Evolutionary conservation across 257 asterid genomes (phyloP).

Genomic region (Solanum boliviense): DNA sequence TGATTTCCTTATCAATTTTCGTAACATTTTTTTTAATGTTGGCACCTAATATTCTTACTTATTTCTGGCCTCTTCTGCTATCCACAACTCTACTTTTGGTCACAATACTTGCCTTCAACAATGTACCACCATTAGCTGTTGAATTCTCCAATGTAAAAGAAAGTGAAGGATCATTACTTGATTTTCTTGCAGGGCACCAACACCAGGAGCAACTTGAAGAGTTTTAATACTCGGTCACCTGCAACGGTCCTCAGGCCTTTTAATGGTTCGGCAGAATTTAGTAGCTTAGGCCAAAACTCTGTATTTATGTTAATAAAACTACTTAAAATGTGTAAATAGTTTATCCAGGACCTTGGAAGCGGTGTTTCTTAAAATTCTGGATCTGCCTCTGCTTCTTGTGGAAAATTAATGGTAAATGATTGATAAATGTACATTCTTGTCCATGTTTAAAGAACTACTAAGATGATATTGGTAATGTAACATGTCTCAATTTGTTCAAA

Average conservation of each 20-base stretch:
- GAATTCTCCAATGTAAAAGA: constrained; percentile 11
- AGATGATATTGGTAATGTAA: not conserved
- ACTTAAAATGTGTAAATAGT: not conserved
- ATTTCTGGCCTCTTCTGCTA: constrained; percentile 52
- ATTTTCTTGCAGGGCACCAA: constrained; percentile 26
- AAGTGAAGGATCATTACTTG: constrained; percentile 23
- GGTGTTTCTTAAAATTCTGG: not conserved
- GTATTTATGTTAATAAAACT: not conserved
- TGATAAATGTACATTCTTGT: not conserved
- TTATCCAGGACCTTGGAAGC: not conserved
- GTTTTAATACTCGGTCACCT: not conserved
- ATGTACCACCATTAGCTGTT: constrained; percentile 21
- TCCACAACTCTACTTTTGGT: constrained; percentile 35
- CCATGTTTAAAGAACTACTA: not conserved
- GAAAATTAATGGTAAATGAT: not conserved
- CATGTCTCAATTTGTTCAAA: not conserved
- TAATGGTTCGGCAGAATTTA: not conserved
- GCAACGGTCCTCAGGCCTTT: not conserved
- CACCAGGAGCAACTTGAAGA: constrained; percentile 20
- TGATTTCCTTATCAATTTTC: constrained; percentile 11
- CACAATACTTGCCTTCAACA: constrained; percentile 24
- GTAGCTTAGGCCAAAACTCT: not conserved
- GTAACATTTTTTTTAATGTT: constrained; percentile 9
- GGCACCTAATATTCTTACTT: constrained; percentile 25
- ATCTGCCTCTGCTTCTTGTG: not conserved